phyloP scores from a whole-genome alignment of 192 early-diverging fungal genomes.

The Piromyces finnis region DNA sequence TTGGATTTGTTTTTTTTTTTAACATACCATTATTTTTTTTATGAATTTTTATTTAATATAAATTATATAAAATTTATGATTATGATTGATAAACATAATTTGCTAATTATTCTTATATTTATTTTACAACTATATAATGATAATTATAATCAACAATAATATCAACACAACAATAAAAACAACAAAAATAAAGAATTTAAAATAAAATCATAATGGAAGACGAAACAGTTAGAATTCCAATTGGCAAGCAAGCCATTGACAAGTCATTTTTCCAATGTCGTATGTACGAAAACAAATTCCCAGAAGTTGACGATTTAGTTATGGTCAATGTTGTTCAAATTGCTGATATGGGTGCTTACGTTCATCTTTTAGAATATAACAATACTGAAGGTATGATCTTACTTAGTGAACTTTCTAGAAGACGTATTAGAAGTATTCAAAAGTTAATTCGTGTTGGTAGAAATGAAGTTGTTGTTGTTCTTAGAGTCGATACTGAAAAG shows the following conservation, averaged over 20 bases:
- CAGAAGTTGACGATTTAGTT: slow-evolving; percentile 84
- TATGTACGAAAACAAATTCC: slow-evolving; percentile 88
- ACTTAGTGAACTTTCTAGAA: slow-evolving; percentile 75
- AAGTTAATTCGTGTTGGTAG: slow-evolving; percentile 84
- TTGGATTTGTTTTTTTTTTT: too few species aligned
- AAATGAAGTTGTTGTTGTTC: slow-evolving; percentile 82
- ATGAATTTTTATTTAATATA: too few species aligned
- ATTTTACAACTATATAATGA: too few species aligned
- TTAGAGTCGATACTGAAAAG: slow-evolving; percentile 93
- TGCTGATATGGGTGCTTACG: slow-evolving; percentile 49
- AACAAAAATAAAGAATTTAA: background rate
- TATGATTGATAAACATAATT: too few species aligned
- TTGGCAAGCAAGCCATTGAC: background rate
- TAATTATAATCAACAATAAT: too few species aligned
- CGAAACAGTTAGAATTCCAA: background rate
- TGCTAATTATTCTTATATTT: too few species aligned
- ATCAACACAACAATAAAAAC: too few species aligned
- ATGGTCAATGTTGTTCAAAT: slow-evolving; percentile 95
- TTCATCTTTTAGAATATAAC: slow-evolving; percentile 63
- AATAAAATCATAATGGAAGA: background rate
- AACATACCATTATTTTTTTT: too few species aligned
- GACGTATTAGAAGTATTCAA: slow-evolving; percentile 91
- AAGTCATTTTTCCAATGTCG: slow-evolving; percentile 36
- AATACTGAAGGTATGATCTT: slow-evolving; percentile 97
- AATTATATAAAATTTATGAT: too few species aligned